A percentile compares a stretch with the other conserved stretches of the same genome.
Conservation (phyloP, 129 eudicot species). For the Ambrosia artemisiifolia region DNA sequence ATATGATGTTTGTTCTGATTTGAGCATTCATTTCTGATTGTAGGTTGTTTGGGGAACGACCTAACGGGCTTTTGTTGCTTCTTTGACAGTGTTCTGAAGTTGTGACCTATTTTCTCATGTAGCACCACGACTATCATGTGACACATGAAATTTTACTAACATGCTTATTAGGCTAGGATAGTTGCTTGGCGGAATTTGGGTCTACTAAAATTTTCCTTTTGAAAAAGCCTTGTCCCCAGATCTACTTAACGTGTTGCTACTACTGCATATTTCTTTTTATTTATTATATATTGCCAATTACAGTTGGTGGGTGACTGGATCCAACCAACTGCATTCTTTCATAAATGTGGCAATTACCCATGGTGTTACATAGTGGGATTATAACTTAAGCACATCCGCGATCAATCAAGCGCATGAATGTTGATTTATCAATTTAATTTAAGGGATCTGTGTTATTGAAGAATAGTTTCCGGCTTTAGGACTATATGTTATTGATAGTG, state of each 20-base stretch:
- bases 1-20: slow-evolving; percentile 34
- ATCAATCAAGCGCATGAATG: neutral
- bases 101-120: slow-evolving; percentile 22
- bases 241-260: neutral
- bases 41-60: slow-evolving; percentile 39
- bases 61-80: slow-evolving; percentile 30
- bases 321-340: neutral
- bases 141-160: slow-evolving; percentile 9
- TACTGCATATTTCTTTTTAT: neutral
- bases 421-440: neutral
- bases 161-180: slow-evolving; percentile 17
- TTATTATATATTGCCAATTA: neutral
- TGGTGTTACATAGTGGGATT: neutral
- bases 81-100: slow-evolving; percentile 29
- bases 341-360: neutral
- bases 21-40: slow-evolving; percentile 41
- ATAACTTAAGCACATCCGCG: neutral
- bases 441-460: neutral
- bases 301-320: neutral
- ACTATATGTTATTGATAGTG: neutral
- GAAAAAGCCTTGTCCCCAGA: slow-evolving; percentile 10
- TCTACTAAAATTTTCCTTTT: slow-evolving; percentile 7
- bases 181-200: slow-evolving; percentile 12
- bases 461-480: slow-evolving; percentile 10
- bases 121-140: slow-evolving; percentile 9